Conservation (phyloP, 306 rosid species). For the Potentilla sterilis region DNA sequence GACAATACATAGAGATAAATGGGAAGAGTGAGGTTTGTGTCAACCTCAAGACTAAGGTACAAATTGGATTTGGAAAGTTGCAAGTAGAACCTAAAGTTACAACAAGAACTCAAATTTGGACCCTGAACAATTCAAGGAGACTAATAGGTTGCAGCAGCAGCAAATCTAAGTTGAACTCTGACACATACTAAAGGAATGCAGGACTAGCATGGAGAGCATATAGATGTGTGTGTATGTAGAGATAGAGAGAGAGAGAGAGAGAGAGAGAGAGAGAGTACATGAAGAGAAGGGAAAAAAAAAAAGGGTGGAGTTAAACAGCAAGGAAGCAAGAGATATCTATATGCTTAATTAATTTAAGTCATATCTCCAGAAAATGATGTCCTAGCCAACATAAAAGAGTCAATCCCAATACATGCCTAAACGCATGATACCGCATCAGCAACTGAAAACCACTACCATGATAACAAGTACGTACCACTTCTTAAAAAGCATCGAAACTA, state of each 20-base stretch:
- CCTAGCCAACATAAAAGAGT: not conserved
- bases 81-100: not conserved
- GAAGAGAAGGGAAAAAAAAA: not conserved
- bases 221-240: no score
- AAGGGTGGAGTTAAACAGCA: not conserved
- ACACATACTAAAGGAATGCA: not conserved
- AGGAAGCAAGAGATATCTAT: not conserved
- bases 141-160: not conserved
- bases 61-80: not conserved
- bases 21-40: not conserved
- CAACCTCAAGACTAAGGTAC: not conserved
- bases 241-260: not conserved
- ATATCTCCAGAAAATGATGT: not conserved
- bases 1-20: not conserved
- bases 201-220: not conserved
- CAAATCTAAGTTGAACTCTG: not conserved
- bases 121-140: not conserved
- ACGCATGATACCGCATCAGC: not conserved
- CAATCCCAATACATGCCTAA: not conserved
- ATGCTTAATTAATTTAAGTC: not conserved
- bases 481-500: not conserved
- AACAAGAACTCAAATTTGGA: not conserved
- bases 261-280: not conserved
- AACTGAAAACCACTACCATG: not conserved
- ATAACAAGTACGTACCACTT: not conserved